Evolutionary conservation across 177 flowering plant species (phyloP).

Genomic region (Vitis hybrid): DNA sequence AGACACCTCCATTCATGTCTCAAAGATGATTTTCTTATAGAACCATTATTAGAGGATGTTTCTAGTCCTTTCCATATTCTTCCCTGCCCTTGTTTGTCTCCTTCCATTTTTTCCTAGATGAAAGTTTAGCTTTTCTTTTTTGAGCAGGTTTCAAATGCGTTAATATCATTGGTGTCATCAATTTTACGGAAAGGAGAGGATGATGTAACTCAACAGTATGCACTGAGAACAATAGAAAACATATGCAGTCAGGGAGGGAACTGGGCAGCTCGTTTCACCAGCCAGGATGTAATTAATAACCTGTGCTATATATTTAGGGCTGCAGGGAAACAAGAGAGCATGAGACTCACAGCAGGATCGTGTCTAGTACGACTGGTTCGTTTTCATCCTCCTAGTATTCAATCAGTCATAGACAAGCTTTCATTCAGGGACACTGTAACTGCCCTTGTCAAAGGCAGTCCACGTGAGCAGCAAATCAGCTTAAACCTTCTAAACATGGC

Average conservation of each 20-base stretch:
- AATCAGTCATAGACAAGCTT: constrained; percentile 69
- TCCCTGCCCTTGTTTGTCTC: not conserved
- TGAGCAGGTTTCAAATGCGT: constrained; percentile 73
- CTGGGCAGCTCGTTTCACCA: constrained; percentile 87
- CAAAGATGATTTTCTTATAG: not conserved
- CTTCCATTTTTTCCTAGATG: not conserved
- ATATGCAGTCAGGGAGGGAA: constrained; percentile 91
- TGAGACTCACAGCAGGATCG: constrained; percentile 92
- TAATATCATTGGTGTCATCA: constrained; percentile 80
- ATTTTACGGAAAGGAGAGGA: constrained; percentile 95
- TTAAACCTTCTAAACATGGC: constrained; percentile 86
- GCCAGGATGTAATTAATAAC: constrained; percentile 83
- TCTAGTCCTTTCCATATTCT: not conserved
- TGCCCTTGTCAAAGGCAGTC: constrained; percentile 69
- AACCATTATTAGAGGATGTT: not conserved
- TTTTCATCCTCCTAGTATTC: constrained; percentile 73
- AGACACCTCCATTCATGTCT: not conserved
- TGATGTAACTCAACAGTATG: constrained; percentile 92
- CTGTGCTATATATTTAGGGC: constrained; percentile 86
- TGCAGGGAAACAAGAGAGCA: constrained; percentile 82
- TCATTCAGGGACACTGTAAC: constrained; percentile 77
- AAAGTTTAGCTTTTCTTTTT: not conserved
- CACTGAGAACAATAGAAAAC: constrained; percentile 93
- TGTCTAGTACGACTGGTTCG: constrained; percentile 91
- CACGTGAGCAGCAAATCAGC: constrained; percentile 92